These are phyloP conservation scores for Aspergillus luchuensis DNA, from an alignment of 2,329 filamentous ascomycete genomes.

Conservation along the genomic window DNA sequence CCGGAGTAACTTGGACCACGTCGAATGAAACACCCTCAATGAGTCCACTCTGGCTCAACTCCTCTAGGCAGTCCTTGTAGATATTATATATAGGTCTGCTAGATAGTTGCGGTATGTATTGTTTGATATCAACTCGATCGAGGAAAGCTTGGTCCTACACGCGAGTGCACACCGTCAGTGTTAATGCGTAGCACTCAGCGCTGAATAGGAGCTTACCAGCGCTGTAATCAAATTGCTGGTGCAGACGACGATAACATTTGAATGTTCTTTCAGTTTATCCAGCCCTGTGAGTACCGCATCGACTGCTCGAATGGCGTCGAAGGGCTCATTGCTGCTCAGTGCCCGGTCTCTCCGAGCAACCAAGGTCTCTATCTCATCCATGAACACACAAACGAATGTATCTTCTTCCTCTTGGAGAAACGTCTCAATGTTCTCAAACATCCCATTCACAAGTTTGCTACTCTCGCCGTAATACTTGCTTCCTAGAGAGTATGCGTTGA, in stretches of 20 bases:
- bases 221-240: slow-evolving; percentile 53
- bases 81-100: slow-evolving; percentile 50
- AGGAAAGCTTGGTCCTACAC: slow-evolving; percentile 50
- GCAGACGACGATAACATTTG: slow-evolving; percentile 53
- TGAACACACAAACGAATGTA: slow-evolving; percentile 49
- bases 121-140: slow-evolving; percentile 52
- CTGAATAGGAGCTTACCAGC: slow-evolving; percentile 33
- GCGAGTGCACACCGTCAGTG: not conserved
- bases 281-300: slow-evolving; percentile 54
- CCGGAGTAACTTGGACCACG: slow-evolving; percentile 25
- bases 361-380: slow-evolving; percentile 56
- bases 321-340: slow-evolving; percentile 44
- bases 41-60: slow-evolving; percentile 43
- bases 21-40: slow-evolving; percentile 35
- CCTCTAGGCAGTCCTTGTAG: slow-evolving; percentile 50
- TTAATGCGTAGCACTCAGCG: not conserved
- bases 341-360: slow-evolving; percentile 48
- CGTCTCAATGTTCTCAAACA: slow-evolving; percentile 46
- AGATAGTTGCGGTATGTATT: slow-evolving; percentile 46
- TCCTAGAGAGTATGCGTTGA: slow-evolving; percentile 50
- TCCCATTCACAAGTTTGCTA: slow-evolving; percentile 46
- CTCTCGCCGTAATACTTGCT: slow-evolving; percentile 54
- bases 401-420: slow-evolving; percentile 41
- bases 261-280: slow-evolving; percentile 45
- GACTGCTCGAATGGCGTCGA: slow-evolving; percentile 51